phyloP scores from a whole-genome alignment of 306 rosid genomes.

The Begonia peltatifolia region DNA sequence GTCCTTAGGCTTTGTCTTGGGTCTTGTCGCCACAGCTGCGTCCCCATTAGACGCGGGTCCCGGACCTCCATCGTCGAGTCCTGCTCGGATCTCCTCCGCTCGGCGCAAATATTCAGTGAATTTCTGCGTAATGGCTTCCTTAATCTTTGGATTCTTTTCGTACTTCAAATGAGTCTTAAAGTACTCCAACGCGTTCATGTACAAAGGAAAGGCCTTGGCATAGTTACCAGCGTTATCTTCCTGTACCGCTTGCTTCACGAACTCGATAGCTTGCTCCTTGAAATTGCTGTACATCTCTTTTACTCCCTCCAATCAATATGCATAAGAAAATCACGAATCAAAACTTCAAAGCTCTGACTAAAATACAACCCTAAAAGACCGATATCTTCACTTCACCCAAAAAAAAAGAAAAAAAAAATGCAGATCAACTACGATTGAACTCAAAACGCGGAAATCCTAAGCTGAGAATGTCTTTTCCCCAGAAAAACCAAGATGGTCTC shows the following conservation, averaged over 20 bases:
- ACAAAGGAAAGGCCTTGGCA: slow-evolving; percentile 87
- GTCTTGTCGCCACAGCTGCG: slow-evolving; percentile 74
- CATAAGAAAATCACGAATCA: slow-evolving; percentile 11
- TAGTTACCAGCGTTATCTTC: slow-evolving; percentile 92
- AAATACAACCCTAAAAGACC: slow-evolving; percentile 2
- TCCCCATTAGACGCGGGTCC: slow-evolving; percentile 89
- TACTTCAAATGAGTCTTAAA: slow-evolving; percentile 89
- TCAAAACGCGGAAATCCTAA: no score
- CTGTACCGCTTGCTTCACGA: slow-evolving; percentile 89
- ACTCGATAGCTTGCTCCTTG: slow-evolving; percentile 97
- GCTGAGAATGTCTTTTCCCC: no score
- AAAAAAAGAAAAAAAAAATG: background rate
- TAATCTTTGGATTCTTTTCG: slow-evolving; percentile 93
- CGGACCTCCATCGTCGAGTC: slow-evolving; percentile 76
- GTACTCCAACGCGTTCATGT: slow-evolving; percentile 95
- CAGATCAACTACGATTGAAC: no score
- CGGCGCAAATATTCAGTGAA: slow-evolving; percentile 93
- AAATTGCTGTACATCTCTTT: slow-evolving; percentile 88
- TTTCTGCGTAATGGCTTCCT: slow-evolving; percentile 90
- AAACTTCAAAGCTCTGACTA: background rate
- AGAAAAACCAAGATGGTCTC: no score
- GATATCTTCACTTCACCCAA: background rate
- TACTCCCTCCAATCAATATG: slow-evolving; percentile 5
- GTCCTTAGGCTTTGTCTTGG: slow-evolving; percentile 78
- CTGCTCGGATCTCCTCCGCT: slow-evolving; percentile 94